Evolutionary conservation across 2,329 filamentous ascomycete genomes (phyloP), one percentile per base, ranked within the genome.

Genomic region (Sclerotinia minor): DNA sequence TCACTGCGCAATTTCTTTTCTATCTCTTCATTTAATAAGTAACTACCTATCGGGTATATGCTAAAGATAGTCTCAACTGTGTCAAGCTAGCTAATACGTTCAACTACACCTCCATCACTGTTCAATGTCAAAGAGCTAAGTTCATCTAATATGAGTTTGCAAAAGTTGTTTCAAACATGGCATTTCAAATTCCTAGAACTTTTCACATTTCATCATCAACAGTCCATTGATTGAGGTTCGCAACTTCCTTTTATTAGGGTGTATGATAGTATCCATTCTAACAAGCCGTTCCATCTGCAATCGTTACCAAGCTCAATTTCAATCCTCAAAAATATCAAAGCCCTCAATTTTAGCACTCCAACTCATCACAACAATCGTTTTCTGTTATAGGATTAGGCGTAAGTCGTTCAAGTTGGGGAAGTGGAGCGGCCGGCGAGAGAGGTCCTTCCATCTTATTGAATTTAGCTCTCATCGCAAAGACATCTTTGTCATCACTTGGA

Each of bases 391-490:
- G 59, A 7, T 19, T 13, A 26, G 59, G 59, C 17, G n/a, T 19
- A 41, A 63, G 8, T 63, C 35, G 45, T 26, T 63, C 45, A 26
- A 63, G 59, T 38, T 17, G 32, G 17, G 8, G 8, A 50, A 38
- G 29, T n/a, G 45, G 32, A 35, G 15, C 21, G 45, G 45, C 21
- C n/a, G 59, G 45, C 21, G n/a, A 35, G 17, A 50, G 15, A 50
- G 45, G 24, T 19, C 9, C 8, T 65, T 68, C 45, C 41, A 68
- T 13, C 53, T 47, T 59, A 8, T 59, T 57, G 21, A 68, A 54
- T 44, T 64, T 58, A 21, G 24, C 29, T 44, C 61, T 68, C 45
- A 54, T 21, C 47, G 38, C 45, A 57, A n/a, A 65, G 60, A 52
- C 67, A 50, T 53, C 53, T 53, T 52, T 35, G 26, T 26, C 66